These are phyloP conservation scores for Zizania palustris DNA, from an alignment of 202 grass and related monocot genomes.

Conservation along the genomic window DNA sequence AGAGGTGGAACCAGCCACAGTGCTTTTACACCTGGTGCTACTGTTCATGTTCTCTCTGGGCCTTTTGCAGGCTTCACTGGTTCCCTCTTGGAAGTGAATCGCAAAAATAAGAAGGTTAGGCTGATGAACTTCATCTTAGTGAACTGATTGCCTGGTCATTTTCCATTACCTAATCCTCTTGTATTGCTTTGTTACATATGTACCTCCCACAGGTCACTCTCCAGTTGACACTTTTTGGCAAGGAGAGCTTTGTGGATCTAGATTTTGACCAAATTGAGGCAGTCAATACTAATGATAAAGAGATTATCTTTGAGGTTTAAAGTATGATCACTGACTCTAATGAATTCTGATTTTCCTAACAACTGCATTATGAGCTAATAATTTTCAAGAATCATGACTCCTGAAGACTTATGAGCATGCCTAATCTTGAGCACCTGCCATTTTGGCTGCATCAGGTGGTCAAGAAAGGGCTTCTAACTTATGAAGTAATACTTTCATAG, in stretches of 20 bases:
- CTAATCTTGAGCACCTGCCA: slow-evolving; percentile 2
- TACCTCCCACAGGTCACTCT: slow-evolving; percentile 64
- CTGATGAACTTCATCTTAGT: not conserved
- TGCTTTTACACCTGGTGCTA: slow-evolving; percentile 56
- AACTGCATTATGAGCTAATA: slow-evolving; percentile 10
- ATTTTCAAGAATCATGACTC: slow-evolving; percentile 4
- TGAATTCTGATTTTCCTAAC: slow-evolving; percentile 13
- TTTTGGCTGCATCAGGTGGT: slow-evolving; percentile 6
- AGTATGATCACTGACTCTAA: not conserved
- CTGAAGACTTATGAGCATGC: not conserved
- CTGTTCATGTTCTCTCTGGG: slow-evolving; percentile 67
- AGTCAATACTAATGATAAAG: slow-evolving; percentile 36
- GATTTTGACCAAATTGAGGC: slow-evolving; percentile 84
- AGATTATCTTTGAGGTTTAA: not conserved
- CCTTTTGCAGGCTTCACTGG: slow-evolving; percentile 77
- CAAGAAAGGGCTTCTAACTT: not conserved
- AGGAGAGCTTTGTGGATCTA: slow-evolving; percentile 71
- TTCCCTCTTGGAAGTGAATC: slow-evolving; percentile 62
- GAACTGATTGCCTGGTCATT: slow-evolving; percentile 5
- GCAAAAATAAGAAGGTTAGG: slow-evolving; percentile 72
- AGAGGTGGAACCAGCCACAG: slow-evolving; percentile 12
- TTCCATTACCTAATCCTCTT: slow-evolving; percentile 25
- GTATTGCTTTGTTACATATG: slow-evolving; percentile 19
- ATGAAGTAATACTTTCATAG: not conserved
- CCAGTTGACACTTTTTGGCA: slow-evolving; percentile 76